Base-by-base conservation (phyloP, 306 rosid genomes). In the Quillaja saponaria region DNA sequence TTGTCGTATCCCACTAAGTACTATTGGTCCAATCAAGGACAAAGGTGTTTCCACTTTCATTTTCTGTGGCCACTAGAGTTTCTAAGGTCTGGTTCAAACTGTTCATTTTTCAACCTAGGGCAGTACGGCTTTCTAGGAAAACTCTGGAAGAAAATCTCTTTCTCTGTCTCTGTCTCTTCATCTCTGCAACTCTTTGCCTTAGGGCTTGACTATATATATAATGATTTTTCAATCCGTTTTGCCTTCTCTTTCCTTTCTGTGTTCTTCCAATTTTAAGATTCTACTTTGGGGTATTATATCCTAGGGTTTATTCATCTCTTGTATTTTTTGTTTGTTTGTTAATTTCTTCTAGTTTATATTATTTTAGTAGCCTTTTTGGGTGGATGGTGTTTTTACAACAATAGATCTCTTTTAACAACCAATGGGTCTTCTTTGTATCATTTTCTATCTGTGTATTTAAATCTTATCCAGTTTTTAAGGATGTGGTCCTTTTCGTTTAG, bases 21-120 rank as follows among this genome's bases (percentile, higher is more conserved):
- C 53, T 15, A 50, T 51, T 67, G 18, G 40, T 50, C 72, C 78
- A 66, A 58, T 46, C 73, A 60, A 62, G 19, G 63, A 63, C 60
- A 55, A 71, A 21, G 31, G 3, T 25, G 31, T 25, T 25, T 25
- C 31, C 31, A 1, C 4, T 25, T 25, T 25, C 39, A 11, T 19
- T 49, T 18, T 8, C 20, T 62, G 10, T n/a, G 49, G 6, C 52
- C 46, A 54, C 34, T 67, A 34, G 74, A 68, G 64, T 52, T 60
- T 34, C 21, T 17, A n/a, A 10, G 20, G 14, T 54, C 59, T 54
- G 55, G 20, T 70, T 17, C 33, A 14, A 8, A 13, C 41, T 15
- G 11, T 17, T 54, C 11, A 16, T 37, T 38, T 7, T 37, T 13
- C 34, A 41, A 21, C 18, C 3, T 34, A 41, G 72, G 63, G 49